phyloP scores from a whole-genome alignment of 805 yeast genomes.

The Barnettozyma salicaria region DNA sequence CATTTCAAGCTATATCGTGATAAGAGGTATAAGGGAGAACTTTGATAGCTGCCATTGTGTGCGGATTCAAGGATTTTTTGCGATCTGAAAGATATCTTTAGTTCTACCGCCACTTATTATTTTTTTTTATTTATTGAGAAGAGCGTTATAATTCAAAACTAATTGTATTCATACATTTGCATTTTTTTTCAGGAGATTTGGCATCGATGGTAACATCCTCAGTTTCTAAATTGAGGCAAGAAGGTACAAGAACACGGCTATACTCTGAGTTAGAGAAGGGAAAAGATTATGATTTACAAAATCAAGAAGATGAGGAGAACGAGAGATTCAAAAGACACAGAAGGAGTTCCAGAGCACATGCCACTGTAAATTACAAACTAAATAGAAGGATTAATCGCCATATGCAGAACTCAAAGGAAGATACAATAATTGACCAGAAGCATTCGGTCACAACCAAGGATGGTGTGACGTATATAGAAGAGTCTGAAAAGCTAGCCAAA shows the following conservation, averaged over 20 bases:
- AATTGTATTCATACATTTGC: not conserved
- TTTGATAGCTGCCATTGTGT: too few species aligned
- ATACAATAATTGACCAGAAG: slow-evolving; percentile 1
- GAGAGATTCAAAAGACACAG: slow-evolving; percentile 2
- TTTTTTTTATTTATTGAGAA: too few species aligned
- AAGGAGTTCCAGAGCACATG: slow-evolving; percentile 11
- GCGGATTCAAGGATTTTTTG: too few species aligned
- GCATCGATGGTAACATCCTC: not conserved
- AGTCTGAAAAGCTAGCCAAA: slow-evolving; percentile 1
- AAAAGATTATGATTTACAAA: not conserved
- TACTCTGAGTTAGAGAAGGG: slow-evolving; percentile 1
- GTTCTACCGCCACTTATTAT: too few species aligned
- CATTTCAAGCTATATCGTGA: too few species aligned
- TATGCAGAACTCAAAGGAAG: not conserved
- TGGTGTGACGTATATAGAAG: slow-evolving; percentile 4
- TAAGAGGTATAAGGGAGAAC: too few species aligned
- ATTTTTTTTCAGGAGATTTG: too few species aligned
- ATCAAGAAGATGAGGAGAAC: not conserved
- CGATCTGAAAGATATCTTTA: too few species aligned
- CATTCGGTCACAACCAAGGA: slow-evolving; percentile 5
- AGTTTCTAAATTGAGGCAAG: slow-evolving; percentile 6
- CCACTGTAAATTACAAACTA: slow-evolving; percentile 9
- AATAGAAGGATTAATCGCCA: slow-evolving; percentile 2
- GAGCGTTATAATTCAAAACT: not conserved
- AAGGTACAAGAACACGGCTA: slow-evolving; percentile 6